Conservation (phyloP, 148 eudicot genomes). For the Rhododendron ferrugineum region DNA sequence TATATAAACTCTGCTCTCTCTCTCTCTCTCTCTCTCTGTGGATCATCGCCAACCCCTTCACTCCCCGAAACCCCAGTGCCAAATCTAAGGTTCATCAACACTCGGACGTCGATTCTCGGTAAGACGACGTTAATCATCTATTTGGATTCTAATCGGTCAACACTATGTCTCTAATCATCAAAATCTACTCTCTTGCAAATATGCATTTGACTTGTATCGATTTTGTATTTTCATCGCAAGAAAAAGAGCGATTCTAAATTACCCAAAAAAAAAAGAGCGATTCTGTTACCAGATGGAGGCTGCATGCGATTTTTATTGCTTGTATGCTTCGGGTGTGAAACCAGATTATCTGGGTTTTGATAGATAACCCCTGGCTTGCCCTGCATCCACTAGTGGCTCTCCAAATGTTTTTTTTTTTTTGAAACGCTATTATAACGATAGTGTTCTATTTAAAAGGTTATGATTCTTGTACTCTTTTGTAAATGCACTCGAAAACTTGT, state of each 20-base stretch:
- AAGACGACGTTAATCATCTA: not conserved
- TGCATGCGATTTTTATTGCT: not conserved
- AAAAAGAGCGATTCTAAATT: not conserved
- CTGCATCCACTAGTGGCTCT: not conserved
- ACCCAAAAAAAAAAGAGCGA: too few species aligned
- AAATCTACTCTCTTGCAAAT: not conserved
- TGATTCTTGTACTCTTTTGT: too few species aligned
- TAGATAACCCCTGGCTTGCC: not conserved
- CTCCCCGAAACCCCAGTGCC: not conserved
- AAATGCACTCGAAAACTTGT: too few species aligned
- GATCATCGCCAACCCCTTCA: not conserved
- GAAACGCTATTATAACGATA: too few species aligned
- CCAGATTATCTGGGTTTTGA: not conserved
- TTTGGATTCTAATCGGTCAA: not conserved
- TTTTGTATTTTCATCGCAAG: not conserved
- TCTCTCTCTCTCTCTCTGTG: not conserved
- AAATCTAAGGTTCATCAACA: not conserved
- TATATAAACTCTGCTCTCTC: not conserved
- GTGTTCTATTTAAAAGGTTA: too few species aligned
- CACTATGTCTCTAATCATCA: not conserved
- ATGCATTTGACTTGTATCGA: not conserved
- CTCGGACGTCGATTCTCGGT: not conserved
- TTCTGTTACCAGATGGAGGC: not conserved
- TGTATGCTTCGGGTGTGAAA: not conserved
- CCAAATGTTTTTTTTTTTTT: not conserved